Base-by-base conservation (phyloP, 768 basidiomycete genomes). In the Mycena belliarum region DNA sequence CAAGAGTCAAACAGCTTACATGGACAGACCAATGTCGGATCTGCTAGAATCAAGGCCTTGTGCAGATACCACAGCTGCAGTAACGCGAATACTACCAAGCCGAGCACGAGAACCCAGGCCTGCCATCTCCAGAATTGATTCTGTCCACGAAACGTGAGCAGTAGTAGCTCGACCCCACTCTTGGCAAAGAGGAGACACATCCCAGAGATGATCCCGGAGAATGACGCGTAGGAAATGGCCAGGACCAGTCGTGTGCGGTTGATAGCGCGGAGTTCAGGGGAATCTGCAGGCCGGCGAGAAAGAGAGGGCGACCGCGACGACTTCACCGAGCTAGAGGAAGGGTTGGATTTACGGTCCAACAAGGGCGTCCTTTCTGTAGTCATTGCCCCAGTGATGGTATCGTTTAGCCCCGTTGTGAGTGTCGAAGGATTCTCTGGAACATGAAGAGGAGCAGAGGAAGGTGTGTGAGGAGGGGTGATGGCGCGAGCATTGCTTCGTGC, bases 141-240 rank as follows among this genome's bases (percentile, higher is more conserved):
- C 33, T 86, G 70, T 9, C 89, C 90, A 6, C 79, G 72, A 24
- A 93, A 61, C 0, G 93, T 93, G 32, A 95, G 74, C 55, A 98
- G 74, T 9, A 96, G 77, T 10, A 98, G 77, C 72, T 96, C 93
- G 12, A 95, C 91, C 3, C 92, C 94, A 58, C 92, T 92, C 76
- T 98, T 98, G 16, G 95, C 95, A 61, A 96, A 91, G 16, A 98
- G 78, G 24, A 98, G 76, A 68, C 93, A 96, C 86, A 98, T 90
- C 23, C 95, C 95, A 4, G 89, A 91, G 25, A 96, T 76, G 21
- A 91, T 93, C 0, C 95, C 95, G 4, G 91, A 93, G 49, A 87
- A 83, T 14, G 91, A 91, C 16, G 94, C 89, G 70, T 91, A 98
- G 1, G 91, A 90, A 44, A 94, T 78, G 12, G 93, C 90, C 42